Evolutionary conservation across 2,329 filamentous ascomycete genomes (phyloP).

Genomic region (Metarhizium album): DNA sequence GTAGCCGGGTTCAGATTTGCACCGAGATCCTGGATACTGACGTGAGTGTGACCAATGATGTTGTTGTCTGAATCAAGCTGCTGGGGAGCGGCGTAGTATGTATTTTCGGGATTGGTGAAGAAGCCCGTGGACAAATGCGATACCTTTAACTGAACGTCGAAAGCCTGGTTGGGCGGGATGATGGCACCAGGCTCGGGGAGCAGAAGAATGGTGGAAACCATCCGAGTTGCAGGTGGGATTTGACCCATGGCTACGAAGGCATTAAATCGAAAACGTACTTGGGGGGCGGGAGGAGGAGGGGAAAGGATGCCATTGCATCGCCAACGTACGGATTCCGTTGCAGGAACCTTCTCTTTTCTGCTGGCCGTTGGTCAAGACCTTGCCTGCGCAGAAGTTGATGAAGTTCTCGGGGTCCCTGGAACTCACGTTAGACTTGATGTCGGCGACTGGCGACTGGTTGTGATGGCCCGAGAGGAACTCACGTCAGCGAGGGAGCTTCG

Average conservation of each 20-base stretch:
- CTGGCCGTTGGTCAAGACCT: conserved; percentile 48
- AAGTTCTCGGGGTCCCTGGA: conserved; percentile 48
- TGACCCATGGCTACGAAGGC: conserved; percentile 42
- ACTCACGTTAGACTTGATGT: conserved; percentile 7
- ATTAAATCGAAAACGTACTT: not conserved
- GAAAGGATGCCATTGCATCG: not conserved
- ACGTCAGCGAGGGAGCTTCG: conserved; percentile 43
- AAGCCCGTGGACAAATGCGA: conserved; percentile 43
- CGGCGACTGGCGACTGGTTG: conserved; percentile 7
- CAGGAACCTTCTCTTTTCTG: conserved; percentile 50
- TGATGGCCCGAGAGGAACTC: conserved; percentile 16
- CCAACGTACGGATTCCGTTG: conserved; percentile 44
- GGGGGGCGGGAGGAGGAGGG: too few species aligned
- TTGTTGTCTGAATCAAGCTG: conserved; percentile 34
- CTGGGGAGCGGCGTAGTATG: conserved; percentile 52
- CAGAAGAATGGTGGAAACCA: conserved; percentile 46
- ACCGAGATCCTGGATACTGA: conserved; percentile 47
- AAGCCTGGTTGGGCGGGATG: conserved; percentile 35
- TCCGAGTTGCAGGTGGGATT: conserved; percentile 45
- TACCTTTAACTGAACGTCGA: conserved; percentile 42
- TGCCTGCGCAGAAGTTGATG: conserved; percentile 49
- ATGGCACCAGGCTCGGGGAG: conserved; percentile 42
- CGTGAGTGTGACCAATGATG: conserved; percentile 49
- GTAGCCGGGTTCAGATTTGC: conserved; percentile 35
- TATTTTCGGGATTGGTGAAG: conserved; percentile 49